Evolutionary conservation across 2,329 filamentous ascomycete genomes (phyloP).

Genomic region (Penicillium sp.): DNA sequence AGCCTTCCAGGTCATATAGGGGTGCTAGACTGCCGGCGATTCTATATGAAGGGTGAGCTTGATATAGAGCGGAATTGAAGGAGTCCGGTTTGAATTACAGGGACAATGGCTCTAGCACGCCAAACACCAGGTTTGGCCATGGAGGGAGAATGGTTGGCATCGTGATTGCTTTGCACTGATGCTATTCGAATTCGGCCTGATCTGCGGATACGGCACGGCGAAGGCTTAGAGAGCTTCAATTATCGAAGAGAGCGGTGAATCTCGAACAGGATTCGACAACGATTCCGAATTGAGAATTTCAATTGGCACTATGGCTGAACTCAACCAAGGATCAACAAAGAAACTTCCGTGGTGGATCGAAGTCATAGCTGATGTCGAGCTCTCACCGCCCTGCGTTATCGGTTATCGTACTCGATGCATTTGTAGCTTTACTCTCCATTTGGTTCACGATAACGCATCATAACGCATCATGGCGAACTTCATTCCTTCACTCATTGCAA

Average conservation of each 20-base stretch:
- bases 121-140: constrained; percentile 61
- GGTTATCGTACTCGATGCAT: neutral
- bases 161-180: constrained; percentile 1
- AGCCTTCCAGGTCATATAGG: constrained; percentile 54
- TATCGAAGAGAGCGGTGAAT: neutral
- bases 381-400: constrained; percentile 2
- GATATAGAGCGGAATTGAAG: constrained; percentile 5
- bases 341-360: no score
- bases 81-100: constrained; percentile 46
- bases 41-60: constrained; percentile 37
- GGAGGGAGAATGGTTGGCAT: constrained; percentile 52
- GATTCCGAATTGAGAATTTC: no score
- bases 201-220: neutral
- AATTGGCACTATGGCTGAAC: no score
- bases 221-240: neutral
- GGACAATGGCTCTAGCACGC: constrained; percentile 62
- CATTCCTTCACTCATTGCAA: constrained; percentile 4
- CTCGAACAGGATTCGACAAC: no score
- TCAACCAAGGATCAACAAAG: no score
- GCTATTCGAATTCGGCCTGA: neutral
- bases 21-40: constrained; percentile 55
- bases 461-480: constrained; percentile 6
- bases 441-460: no score
- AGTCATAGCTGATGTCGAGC: constrained; percentile 2
- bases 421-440: neutral